Evolutionary conservation across 2,329 filamentous ascomycete genomes (phyloP).

Genomic region (Alternaria sp.): DNA sequence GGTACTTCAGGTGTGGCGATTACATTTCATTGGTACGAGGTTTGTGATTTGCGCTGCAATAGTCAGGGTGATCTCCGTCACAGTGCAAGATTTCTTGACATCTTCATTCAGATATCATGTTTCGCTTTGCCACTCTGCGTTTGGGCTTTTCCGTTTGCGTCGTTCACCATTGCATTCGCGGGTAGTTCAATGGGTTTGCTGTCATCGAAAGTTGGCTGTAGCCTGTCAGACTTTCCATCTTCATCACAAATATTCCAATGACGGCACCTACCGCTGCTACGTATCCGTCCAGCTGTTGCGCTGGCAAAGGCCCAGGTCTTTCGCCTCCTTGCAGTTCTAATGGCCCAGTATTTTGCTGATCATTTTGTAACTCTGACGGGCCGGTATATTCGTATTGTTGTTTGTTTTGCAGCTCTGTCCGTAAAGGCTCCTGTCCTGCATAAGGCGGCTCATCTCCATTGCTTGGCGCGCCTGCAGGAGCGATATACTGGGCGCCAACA

Average conservation of each 20-base stretch:
- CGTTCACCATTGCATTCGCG: background rate
- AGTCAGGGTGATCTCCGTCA: background rate
- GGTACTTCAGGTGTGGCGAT: too few species aligned
- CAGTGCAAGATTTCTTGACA: background rate
- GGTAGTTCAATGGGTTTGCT: conserved; percentile 22
- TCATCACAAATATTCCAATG: background rate
- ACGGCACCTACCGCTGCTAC: conserved; percentile 6
- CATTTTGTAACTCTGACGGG: background rate
- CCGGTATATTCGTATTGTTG: conserved; percentile 4
- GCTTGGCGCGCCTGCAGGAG: conserved; percentile 5
- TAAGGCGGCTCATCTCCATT: background rate
- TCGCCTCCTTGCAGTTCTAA: conserved; percentile 19
- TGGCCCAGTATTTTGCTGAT: conserved; percentile 7
- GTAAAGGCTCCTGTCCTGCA: background rate
- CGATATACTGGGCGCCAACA: conserved; percentile 2
- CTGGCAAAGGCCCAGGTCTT: background rate
- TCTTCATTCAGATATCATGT: background rate
- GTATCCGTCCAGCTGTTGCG: conserved; percentile 21
- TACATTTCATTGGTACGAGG: background rate
- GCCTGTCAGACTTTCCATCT: background rate
- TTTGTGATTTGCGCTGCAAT: background rate
- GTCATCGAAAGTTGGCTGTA: conserved; percentile 14
- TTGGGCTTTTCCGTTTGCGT: background rate
- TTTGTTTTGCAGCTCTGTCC: background rate
- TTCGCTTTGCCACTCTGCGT: background rate